Evolutionary conservation across 2,329 filamentous ascomycete genomes (phyloP).

Genomic region (Colletotrichum sp.): DNA sequence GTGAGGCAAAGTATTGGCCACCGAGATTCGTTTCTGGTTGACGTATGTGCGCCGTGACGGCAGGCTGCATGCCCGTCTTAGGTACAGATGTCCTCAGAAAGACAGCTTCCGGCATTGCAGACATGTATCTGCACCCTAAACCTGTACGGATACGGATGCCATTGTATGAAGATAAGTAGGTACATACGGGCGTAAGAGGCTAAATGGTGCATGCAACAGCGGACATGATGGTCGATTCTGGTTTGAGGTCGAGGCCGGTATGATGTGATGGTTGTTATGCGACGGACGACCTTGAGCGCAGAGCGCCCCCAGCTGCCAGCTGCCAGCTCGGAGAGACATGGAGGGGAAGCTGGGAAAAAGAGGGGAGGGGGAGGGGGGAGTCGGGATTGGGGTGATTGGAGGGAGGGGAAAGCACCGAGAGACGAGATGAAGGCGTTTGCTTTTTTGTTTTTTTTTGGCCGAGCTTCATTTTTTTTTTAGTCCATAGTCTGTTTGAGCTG

Average conservation of each 20-base stretch:
- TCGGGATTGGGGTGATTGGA: background rate
- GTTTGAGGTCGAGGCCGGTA: background rate
- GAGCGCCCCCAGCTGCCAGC: background rate
- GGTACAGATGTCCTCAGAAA: background rate
- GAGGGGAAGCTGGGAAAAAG: background rate
- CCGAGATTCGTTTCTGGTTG: background rate
- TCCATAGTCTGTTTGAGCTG: background rate
- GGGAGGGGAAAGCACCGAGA: background rate
- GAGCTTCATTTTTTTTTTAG: background rate
- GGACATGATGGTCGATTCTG: background rate
- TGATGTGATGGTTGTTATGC: slow-evolving; percentile 5
- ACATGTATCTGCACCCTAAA: background rate
- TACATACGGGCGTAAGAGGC: background rate
- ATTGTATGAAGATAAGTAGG: slow-evolving; percentile 3
- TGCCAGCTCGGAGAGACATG: background rate
- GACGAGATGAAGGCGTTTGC: slow-evolving; percentile 11
- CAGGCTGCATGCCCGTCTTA: background rate
- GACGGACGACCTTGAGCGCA: background rate
- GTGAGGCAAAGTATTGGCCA: background rate
- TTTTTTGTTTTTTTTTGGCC: background rate
- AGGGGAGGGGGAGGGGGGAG: background rate
- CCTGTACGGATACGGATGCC: background rate
- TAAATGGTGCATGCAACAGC: background rate
- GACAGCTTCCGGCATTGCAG: background rate
- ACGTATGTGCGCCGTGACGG: background rate